Evolutionary conservation across 768 basidiomycete genomes (phyloP).

Genomic region (Phanerochaete sordida): DNA sequence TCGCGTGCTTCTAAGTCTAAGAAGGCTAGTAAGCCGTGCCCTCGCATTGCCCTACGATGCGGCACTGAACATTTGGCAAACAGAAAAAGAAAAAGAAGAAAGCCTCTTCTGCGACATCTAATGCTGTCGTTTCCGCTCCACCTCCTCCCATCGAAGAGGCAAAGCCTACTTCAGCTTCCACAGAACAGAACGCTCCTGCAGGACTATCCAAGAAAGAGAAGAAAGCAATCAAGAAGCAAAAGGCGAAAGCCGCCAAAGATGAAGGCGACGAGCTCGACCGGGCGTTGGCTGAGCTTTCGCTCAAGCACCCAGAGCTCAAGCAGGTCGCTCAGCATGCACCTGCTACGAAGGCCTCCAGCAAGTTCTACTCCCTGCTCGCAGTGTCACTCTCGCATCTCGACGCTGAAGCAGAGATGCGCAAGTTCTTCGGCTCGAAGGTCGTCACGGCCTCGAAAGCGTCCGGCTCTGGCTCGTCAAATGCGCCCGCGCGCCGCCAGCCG

Average conservation of each 20-base stretch:
- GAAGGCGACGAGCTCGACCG: slow-evolving; percentile 78
- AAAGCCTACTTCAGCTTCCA: background rate
- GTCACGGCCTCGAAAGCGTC: slow-evolving; percentile 57
- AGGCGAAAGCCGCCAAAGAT: slow-evolving; percentile 55
- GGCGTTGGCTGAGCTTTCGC: slow-evolving; percentile 78
- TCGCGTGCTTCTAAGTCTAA: slow-evolving; percentile 20
- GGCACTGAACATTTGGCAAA: background rate
- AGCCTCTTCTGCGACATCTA: slow-evolving; percentile 9
- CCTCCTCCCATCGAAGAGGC: slow-evolving; percentile 3
- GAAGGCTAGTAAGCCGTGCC: slow-evolving; percentile 24
- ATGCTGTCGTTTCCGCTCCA: slow-evolving; percentile 6
- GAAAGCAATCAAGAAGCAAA: slow-evolving; percentile 57
- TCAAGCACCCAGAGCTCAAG: slow-evolving; percentile 63
- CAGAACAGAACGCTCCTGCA: slow-evolving; percentile 7
- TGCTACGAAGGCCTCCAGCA: slow-evolving; percentile 28
- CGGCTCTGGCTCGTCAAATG: slow-evolving; percentile 29
- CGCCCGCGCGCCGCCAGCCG: slow-evolving; percentile 37
- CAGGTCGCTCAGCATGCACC: slow-evolving; percentile 29
- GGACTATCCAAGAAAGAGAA: slow-evolving; percentile 42
- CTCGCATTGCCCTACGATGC: background rate
- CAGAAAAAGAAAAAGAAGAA: slow-evolving; percentile 30
- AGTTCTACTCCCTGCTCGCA: slow-evolving; percentile 55
- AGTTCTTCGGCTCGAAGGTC: slow-evolving; percentile 92
- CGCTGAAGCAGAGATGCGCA: slow-evolving; percentile 84
- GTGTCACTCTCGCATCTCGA: slow-evolving; percentile 85